Conservation (phyloP, 1,284 basidiomycete genomes). For the Cutaneotrichosporon sp. region DNA sequence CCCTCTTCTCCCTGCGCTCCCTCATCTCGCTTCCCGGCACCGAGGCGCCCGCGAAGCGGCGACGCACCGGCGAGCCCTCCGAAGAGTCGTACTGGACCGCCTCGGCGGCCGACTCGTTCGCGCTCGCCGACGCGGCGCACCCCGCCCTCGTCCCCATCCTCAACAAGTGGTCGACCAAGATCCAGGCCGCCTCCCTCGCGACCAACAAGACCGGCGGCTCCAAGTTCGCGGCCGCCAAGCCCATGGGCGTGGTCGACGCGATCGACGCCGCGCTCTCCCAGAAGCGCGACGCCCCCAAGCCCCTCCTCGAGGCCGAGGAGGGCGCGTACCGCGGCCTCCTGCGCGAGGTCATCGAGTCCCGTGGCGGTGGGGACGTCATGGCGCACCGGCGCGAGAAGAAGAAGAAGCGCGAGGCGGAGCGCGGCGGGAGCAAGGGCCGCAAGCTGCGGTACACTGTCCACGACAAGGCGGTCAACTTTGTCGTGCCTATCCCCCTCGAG, state of each 20-base stretch:
- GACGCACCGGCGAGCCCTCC: conserved; percentile 20
- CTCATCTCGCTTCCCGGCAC: conserved; percentile 44
- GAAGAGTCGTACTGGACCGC: conserved; percentile 40
- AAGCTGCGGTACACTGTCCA: conserved; percentile 86
- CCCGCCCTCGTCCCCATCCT: conserved; percentile 72
- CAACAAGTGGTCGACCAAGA: conserved; percentile 88
- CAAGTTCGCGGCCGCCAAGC: conserved; percentile 60
- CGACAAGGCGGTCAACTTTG: conserved; percentile 90
- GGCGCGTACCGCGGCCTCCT: conserved; percentile 89
- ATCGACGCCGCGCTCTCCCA: conserved; percentile 41
- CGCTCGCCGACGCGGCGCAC: conserved; percentile 58
- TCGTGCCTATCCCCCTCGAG: conserved; percentile 74
- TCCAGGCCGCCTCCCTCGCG: conserved; percentile 75
- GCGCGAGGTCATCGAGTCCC: conserved; percentile 77
- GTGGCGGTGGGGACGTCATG: conserved; percentile 35
- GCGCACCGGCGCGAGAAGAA: conserved; percentile 57
- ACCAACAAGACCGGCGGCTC: conserved; percentile 43
- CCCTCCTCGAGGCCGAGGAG: conserved; percentile 65
- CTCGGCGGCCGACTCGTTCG: conserved; percentile 39
- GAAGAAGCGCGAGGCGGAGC: conserved; percentile 79
- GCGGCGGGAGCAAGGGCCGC: conserved; percentile 89
- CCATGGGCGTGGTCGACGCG: conserved; percentile 53
- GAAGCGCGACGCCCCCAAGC: conserved; percentile 33
- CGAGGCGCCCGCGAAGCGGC: conserved; percentile 21
- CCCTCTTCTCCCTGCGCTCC: conserved; percentile 67